These are phyloP conservation scores for Candida gorgasii DNA, from an alignment of 805 yeast genomes.

Conservation along the genomic window DNA sequence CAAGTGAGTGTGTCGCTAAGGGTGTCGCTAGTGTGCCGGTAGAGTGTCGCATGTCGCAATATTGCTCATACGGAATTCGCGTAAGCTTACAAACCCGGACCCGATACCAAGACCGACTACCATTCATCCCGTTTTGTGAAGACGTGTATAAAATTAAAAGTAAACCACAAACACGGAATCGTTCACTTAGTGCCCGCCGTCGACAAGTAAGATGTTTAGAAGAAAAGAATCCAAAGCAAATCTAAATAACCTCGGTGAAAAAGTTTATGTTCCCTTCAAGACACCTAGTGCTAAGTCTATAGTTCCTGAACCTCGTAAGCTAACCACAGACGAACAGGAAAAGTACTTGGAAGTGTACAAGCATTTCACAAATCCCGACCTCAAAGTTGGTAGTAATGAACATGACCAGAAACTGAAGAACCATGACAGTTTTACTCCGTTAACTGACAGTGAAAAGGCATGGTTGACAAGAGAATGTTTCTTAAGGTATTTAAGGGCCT, in stretches of 20 bases:
- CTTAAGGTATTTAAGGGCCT: constrained; percentile 86
- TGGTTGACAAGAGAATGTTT: constrained; percentile 95
- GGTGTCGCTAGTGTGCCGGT: too few relatives aligned
- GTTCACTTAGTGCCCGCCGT: too few relatives aligned
- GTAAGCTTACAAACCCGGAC: background rate
- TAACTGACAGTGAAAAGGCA: constrained; percentile 61
- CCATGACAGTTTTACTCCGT: constrained; percentile 22
- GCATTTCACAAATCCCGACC: constrained; percentile 57
- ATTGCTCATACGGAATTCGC: background rate
- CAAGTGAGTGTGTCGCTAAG: too few relatives aligned
- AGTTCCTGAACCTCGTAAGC: constrained; percentile 49
- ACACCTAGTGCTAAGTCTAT: constrained; percentile 32
- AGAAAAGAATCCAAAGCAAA: constrained; percentile 17
- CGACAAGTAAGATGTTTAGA: constrained; percentile 21
- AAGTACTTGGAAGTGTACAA: constrained; percentile 64
- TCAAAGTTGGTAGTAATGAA: constrained; percentile 53
- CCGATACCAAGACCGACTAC: background rate
- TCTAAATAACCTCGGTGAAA: constrained; percentile 12
- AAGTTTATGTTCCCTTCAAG: constrained; percentile 21
- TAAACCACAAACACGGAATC: background rate
- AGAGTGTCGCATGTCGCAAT: background rate
- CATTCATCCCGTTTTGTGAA: background rate
- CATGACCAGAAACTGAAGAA: constrained; percentile 42
- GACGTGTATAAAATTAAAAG: too few relatives aligned
- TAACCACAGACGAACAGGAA: constrained; percentile 55